These are phyloP conservation scores for Rhizopogon roseolus DNA, from an alignment of 768 basidiomycete genomes.

Conservation along the genomic window DNA sequence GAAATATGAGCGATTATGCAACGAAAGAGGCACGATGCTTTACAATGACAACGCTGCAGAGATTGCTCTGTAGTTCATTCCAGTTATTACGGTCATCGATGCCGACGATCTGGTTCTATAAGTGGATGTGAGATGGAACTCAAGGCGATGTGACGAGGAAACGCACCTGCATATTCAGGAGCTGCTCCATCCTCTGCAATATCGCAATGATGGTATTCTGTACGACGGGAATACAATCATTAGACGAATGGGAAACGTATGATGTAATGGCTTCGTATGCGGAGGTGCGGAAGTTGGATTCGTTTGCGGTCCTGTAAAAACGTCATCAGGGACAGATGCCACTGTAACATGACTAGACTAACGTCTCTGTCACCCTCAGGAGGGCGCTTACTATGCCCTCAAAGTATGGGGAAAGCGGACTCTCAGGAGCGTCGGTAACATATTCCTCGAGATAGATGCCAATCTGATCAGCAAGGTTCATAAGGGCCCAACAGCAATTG, in stretches of 20 bases:
- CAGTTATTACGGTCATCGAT: constrained; percentile 97
- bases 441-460: constrained; percentile 65
- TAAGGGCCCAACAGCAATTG: constrained; percentile 95
- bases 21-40: constrained; percentile 22
- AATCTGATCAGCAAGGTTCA: constrained; percentile 92
- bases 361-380: constrained; percentile 86
- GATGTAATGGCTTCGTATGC: constrained; percentile 95
- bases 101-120: constrained; percentile 87
- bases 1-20: constrained; percentile 3
- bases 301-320: constrained; percentile 63
- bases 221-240: constrained; percentile 76
- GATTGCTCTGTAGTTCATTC: constrained; percentile 96
- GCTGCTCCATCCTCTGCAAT: constrained; percentile 85
- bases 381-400: constrained; percentile 83
- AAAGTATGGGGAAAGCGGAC: constrained; percentile 84
- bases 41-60: constrained; percentile 87
- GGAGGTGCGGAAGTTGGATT: constrained; percentile 89
- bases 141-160: not conserved
- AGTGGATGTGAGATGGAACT: not conserved
- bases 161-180: constrained; percentile 76
- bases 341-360: constrained; percentile 17
- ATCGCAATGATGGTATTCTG: constrained; percentile 79
- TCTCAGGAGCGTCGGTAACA: constrained; percentile 39
- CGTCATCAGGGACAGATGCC: constrained; percentile 8
- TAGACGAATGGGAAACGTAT: constrained; percentile 74